Conservation (phyloP, 2,329 filamentous ascomycete genomes). For the Monilinia fructigena region DNA sequence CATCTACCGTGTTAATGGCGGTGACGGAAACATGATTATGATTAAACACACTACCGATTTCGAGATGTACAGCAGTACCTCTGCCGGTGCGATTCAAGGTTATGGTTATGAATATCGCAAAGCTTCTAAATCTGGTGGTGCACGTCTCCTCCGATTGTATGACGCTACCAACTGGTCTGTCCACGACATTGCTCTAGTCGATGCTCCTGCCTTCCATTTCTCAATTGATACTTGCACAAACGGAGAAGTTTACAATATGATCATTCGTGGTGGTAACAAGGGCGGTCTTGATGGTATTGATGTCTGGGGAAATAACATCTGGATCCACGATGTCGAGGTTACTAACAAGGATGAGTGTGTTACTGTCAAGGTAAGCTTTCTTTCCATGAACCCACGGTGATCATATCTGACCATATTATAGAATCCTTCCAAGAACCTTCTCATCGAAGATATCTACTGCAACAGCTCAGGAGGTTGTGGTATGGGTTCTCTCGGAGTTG, state of each 20-base stretch:
- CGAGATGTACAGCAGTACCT: slow-evolving; percentile 53
- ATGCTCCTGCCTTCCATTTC: slow-evolving; percentile 43
- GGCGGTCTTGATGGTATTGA: slow-evolving; percentile 58
- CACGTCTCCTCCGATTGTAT: slow-evolving; percentile 30
- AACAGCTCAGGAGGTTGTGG: slow-evolving; percentile 59
- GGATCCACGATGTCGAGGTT: slow-evolving; percentile 59
- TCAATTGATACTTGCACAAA: slow-evolving; percentile 50
- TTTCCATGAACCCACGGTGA: slow-evolving; percentile 35
- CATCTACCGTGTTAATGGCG: slow-evolving; percentile 50
- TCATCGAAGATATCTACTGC: slow-evolving; percentile 61
- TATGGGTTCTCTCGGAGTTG: slow-evolving; percentile 53
- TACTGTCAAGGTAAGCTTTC: slow-evolving; percentile 48
- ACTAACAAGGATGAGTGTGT: slow-evolving; percentile 64
- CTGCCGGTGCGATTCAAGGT: slow-evolving; percentile 53
- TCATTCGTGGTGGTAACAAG: slow-evolving; percentile 51
- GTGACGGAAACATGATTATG: slow-evolving; percentile 53
- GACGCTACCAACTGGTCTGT: slow-evolving; percentile 32
- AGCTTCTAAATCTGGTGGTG: slow-evolving; percentile 38
- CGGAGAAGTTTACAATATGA: slow-evolving; percentile 56
- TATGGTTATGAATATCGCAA: slow-evolving; percentile 51
- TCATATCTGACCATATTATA: slow-evolving; percentile 23
- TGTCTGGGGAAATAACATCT: slow-evolving; percentile 54
- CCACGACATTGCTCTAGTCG: slow-evolving; percentile 35
- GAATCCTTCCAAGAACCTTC: slow-evolving; percentile 56
- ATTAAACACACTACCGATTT: slow-evolving; percentile 52